These are phyloP conservation scores for Ganoderma sinense DNA, from an alignment of 1,284 basidiomycete species.

Conservation along the genomic window DNA sequence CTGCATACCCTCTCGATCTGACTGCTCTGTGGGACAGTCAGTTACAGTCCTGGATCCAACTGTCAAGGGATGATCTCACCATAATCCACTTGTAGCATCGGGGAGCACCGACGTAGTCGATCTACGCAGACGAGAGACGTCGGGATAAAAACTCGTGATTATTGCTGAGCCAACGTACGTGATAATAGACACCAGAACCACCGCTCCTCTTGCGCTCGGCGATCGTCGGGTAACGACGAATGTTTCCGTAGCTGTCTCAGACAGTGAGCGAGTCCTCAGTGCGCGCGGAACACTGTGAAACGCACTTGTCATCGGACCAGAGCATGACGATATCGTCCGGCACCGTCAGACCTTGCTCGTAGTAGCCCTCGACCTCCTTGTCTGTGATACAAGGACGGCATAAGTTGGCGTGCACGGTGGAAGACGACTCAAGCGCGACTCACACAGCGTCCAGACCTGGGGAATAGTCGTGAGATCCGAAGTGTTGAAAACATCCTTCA, in stretches of 20 bases:
- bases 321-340: slow-evolving; percentile 64
- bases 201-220: slow-evolving; percentile 64
- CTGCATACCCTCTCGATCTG: slow-evolving; percentile 37
- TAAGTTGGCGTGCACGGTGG: background rate
- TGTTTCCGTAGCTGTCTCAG: slow-evolving; percentile 61
- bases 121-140: slow-evolving; percentile 5
- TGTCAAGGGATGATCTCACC: slow-evolving; percentile 38
- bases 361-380: slow-evolving; percentile 76
- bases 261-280: background rate
- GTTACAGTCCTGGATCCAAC: background rate
- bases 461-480: slow-evolving; percentile 60
- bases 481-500: slow-evolving; percentile 61
- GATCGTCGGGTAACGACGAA: slow-evolving; percentile 60
- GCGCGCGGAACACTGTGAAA: background rate
- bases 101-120: slow-evolving; percentile 57
- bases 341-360: slow-evolving; percentile 63
- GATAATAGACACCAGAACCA: slow-evolving; percentile 76
- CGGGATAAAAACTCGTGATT: background rate
- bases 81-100: slow-evolving; percentile 70
- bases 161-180: slow-evolving; percentile 46
- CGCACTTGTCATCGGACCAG: slow-evolving; percentile 71
- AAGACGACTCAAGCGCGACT: slow-evolving; percentile 28
- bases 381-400: slow-evolving; percentile 39
- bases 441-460: slow-evolving; percentile 72
- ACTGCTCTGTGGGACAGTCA: slow-evolving; percentile 26